Evolutionary conservation across 306 rosid genomes (phyloP).

Genomic region (Oemleria cerasiformis): DNA sequence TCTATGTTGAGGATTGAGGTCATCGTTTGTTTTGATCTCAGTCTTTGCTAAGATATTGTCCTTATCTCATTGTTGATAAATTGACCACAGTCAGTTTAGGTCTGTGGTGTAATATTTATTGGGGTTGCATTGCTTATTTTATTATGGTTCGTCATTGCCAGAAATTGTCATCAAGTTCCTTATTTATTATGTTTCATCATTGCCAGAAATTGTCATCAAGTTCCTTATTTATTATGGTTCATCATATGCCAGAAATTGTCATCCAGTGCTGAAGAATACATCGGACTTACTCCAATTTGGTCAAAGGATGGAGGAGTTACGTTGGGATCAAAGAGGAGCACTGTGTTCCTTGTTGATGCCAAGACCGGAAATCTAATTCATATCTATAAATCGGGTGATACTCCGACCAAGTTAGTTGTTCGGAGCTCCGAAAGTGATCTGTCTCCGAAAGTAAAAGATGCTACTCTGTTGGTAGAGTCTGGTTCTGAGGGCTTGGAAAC

Average conservation of each 20-base stretch:
- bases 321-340: slow-evolving; percentile 23
- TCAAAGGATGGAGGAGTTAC: slow-evolving; percentile 31
- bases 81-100: not conserved
- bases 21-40: not conserved
- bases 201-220: slow-evolving; percentile 15
- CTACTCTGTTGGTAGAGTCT: slow-evolving; percentile 2
- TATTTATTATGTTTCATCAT: not conserved
- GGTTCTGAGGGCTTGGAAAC: slow-evolving; percentile 11
- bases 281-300: slow-evolving; percentile 12
- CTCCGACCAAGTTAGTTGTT: slow-evolving; percentile 2
- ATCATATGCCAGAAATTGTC: slow-evolving; percentile 15
- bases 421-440: not conserved
- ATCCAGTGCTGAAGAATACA: slow-evolving; percentile 14
- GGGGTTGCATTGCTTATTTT: not conserved
- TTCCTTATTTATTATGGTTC: not conserved
- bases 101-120: not conserved
- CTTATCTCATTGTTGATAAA: not conserved
- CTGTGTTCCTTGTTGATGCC: slow-evolving; percentile 22
- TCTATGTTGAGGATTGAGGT: not conserved
- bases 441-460: not conserved
- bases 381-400: slow-evolving; percentile 4
- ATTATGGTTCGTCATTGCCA: not conserved
- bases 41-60: not conserved
- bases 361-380: slow-evolving; percentile 18
- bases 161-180: slow-evolving; percentile 11